Conservation (phyloP, 2,329 filamentous ascomycete genomes). For the Scleromitrula shiraiana region DNA sequence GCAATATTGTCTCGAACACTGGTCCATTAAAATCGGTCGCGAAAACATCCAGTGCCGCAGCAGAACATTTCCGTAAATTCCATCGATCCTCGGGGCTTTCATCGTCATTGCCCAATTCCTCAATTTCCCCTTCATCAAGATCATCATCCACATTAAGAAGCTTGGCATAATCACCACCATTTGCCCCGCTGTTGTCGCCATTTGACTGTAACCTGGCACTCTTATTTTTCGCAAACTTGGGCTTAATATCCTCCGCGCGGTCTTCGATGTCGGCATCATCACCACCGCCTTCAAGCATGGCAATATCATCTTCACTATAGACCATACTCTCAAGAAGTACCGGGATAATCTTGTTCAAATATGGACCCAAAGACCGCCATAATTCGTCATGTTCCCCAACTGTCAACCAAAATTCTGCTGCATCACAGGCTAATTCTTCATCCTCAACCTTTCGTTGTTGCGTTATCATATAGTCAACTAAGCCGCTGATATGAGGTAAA, state of each 20-base stretch:
- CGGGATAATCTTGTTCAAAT: conserved; percentile 78
- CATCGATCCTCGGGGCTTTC: conserved; percentile 83
- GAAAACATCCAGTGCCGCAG: conserved; percentile 88
- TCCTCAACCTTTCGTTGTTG: conserved; percentile 80
- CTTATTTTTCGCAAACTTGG: conserved; percentile 74
- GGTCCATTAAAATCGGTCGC: conserved; percentile 80
- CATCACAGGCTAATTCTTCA: conserved; percentile 84
- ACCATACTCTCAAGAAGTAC: conserved; percentile 92
- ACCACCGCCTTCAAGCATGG: conserved; percentile 72
- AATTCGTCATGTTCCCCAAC: conserved; percentile 81
- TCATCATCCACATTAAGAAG: conserved; percentile 46
- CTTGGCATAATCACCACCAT: conserved; percentile 48
- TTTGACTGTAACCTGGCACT: conserved; percentile 35
- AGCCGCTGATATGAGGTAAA: conserved; percentile 73
- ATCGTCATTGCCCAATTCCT: conserved; percentile 64
- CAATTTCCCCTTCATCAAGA: conserved; percentile 81
- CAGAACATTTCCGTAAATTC: conserved; percentile 95
- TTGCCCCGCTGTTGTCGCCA: conserved; percentile 44
- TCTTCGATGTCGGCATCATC: conserved; percentile 92
- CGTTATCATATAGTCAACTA: conserved; percentile 87
- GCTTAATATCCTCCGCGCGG: conserved; percentile 82
- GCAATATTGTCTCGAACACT: conserved; percentile 86
- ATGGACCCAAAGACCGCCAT: conserved; percentile 67
- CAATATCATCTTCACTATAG: conserved; percentile 89
- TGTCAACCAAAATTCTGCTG: conserved; percentile 95